Base-by-base conservation (phyloP, 2,329 filamentous ascomycete species). In the Xylaria sp. region DNA sequence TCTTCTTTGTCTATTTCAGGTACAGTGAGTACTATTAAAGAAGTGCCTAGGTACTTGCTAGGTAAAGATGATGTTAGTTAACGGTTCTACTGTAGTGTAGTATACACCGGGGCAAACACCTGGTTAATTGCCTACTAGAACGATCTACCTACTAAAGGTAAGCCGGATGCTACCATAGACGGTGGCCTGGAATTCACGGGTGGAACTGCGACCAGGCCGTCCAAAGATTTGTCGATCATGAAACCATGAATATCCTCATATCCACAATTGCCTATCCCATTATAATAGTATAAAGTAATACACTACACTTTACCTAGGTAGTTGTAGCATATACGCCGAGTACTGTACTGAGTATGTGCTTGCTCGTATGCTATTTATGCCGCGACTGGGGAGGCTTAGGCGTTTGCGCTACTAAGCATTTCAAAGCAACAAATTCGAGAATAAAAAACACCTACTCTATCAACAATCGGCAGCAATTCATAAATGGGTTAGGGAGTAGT, bases 201-300 rank as follows among this genome's bases (percentile, higher is more conserved):
- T 44, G 37, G 55, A 44, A 21, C 23, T 44, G 21, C 13, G 44
- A 9, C 21, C 21, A n/a, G 40, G 35, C 10, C 25, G 40, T 42
- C n/a, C n/a, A 37, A 12, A 51, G 29, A 35, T 32, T 44, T 59
- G 55, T 59, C 55, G 55, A 59, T 59, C 55, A 42, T 44, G 37
- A 42, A 58, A 42, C 37, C 37, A 16, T 42, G 55, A 27, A 59
- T 25, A 59, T 47, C 44, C 10, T 55, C 29, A 37, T 55, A 35
- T 37, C 51, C 51, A 55, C 51, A 35, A 29, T 25, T 57, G n/a
- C n/a, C 18, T 25, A n/a, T 27, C 10, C 23, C 23, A 4, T 13
- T 50, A 50, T 9, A 13, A 42, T 42, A 9, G 13, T 40, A 10
- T 8, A 13, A 40, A 13, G 35, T 13, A 40, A 8, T 42, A 29